Percentiles rank a stretch among this genome's conserved stretches.
These are phyloP conservation scores for Magnusiomyces fungicola DNA, from an alignment of 1,139 yeast species.

Conservation along the genomic window DNA sequence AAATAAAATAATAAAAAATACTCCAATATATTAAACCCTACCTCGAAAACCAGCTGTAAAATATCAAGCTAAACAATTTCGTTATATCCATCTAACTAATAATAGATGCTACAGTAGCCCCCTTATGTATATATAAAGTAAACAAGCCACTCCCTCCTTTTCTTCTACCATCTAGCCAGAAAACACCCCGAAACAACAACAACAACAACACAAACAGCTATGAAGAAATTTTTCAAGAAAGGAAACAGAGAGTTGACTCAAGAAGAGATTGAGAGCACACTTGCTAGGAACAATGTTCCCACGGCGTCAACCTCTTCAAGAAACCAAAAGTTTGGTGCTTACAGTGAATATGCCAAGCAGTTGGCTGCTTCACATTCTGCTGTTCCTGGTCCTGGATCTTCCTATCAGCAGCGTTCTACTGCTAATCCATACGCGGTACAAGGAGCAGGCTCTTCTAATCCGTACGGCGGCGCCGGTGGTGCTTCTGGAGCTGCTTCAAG, in stretches of 20 bases:
- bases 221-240: slow-evolving; percentile 30
- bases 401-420: no score
- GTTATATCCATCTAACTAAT: no score
- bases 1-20: no score
- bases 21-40: no score
- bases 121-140: no score
- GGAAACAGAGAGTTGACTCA: slow-evolving; percentile 32
- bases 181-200: no score
- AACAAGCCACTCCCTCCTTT: no score
- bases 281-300: slow-evolving; percentile 28
- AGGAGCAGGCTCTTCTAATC: slow-evolving; percentile 19
- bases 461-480: slow-evolving; percentile 35
- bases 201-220: background rate
- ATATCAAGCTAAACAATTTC: no score
- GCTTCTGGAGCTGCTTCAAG: background rate
- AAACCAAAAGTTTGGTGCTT: slow-evolving; percentile 32
- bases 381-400: slow-evolving; percentile 12
- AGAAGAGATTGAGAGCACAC: slow-evolving; percentile 30
- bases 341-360: slow-evolving; percentile 29
- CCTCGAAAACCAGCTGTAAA: no score
- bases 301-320: slow-evolving; percentile 20
- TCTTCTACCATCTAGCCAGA: no score
- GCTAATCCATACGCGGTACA: slow-evolving; percentile 15
- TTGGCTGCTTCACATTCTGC: slow-evolving; percentile 15
- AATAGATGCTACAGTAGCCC: no score